phyloP scores from a whole-genome alignment of 768 basidiomycete genomes.

The Amanita jacksonii region DNA sequence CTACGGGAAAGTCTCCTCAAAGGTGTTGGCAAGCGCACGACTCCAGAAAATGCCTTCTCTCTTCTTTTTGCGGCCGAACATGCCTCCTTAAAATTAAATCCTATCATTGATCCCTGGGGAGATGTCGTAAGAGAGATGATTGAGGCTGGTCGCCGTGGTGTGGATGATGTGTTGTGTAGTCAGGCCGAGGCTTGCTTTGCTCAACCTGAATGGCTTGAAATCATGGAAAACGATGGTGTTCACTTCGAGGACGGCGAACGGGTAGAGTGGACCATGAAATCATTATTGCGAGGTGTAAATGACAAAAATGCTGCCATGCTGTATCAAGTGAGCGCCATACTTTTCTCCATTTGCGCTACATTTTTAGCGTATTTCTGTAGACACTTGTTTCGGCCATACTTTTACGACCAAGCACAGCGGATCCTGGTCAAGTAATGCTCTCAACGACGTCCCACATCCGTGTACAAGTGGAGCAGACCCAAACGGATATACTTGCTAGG shows the following conservation, averaged over 20 bases:
- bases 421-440: slow-evolving; percentile 52
- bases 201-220: slow-evolving; percentile 59
- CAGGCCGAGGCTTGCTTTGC: slow-evolving; percentile 59
- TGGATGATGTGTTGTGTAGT: slow-evolving; percentile 52
- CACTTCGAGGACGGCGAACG: slow-evolving; percentile 72
- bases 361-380: slow-evolving; percentile 25
- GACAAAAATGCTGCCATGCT: slow-evolving; percentile 56
- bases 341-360: neutral
- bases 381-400: slow-evolving; percentile 66
- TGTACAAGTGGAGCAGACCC: slow-evolving; percentile 63
- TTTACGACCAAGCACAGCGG: slow-evolving; percentile 54
- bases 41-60: slow-evolving; percentile 55
- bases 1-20: slow-evolving; percentile 61
- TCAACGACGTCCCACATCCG: slow-evolving; percentile 62
- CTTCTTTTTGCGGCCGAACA: slow-evolving; percentile 60
- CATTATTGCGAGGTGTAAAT: slow-evolving; percentile 49
- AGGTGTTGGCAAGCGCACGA: slow-evolving; percentile 62
- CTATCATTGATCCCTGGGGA: slow-evolving; percentile 64
- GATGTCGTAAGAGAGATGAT: slow-evolving; percentile 62
- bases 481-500: slow-evolving; percentile 58
- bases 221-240: slow-evolving; percentile 66
- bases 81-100: slow-evolving; percentile 43
- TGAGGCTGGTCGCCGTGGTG: slow-evolving; percentile 42
- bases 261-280: slow-evolving; percentile 67
- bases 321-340: slow-evolving; percentile 54